Percentiles rank a stretch among this genome's conserved stretches.
Evolutionary conservation across 306 rosid species (phyloP).

Genomic region (Cicer chorassanicum): DNA sequence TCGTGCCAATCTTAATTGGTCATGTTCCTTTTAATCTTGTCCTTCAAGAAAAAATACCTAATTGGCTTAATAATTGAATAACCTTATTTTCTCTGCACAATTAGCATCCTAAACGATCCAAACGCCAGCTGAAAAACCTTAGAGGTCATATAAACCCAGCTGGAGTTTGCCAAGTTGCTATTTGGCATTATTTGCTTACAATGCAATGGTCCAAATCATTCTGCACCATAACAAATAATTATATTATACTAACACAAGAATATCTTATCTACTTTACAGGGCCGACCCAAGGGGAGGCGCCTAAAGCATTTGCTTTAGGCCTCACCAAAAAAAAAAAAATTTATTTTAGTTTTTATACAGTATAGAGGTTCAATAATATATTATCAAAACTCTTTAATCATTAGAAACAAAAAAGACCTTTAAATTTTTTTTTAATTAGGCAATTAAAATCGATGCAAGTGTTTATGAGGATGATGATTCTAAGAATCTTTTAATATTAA

Average conservation of each 20-base stretch:
- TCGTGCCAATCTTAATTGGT: neutral
- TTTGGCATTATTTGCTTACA: conserved; percentile 38
- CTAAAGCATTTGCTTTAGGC: too few species aligned
- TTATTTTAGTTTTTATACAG: too few species aligned
- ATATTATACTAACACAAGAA: conserved; percentile 14
- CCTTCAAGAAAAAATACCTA: neutral
- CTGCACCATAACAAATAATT: conserved; percentile 27
- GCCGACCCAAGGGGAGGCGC: too few species aligned
- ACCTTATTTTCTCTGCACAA: neutral
- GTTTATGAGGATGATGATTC: too few species aligned
- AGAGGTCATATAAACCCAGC: conserved; percentile 17
- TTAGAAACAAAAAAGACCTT: too few species aligned
- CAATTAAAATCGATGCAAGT: too few species aligned
- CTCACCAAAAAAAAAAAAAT: too few species aligned
- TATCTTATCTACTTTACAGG: conserved; percentile 28
- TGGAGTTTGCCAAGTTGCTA: conserved; percentile 34
- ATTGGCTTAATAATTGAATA: conserved; percentile 28
- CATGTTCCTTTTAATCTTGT: conserved; percentile 1
- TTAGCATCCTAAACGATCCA: conserved; percentile 21
- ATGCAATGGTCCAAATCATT: conserved; percentile 38
- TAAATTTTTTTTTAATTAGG: too few species aligned
- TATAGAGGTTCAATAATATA: too few species aligned
- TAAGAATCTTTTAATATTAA: too few species aligned
- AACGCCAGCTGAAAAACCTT: conserved; percentile 40
- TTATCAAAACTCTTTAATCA: too few species aligned